Evolutionary conservation across 495 filamentous ascomycete genomes (phyloP), one percentile per base, ranked within the genome.

Genomic region (Daldinia loculata): DNA sequence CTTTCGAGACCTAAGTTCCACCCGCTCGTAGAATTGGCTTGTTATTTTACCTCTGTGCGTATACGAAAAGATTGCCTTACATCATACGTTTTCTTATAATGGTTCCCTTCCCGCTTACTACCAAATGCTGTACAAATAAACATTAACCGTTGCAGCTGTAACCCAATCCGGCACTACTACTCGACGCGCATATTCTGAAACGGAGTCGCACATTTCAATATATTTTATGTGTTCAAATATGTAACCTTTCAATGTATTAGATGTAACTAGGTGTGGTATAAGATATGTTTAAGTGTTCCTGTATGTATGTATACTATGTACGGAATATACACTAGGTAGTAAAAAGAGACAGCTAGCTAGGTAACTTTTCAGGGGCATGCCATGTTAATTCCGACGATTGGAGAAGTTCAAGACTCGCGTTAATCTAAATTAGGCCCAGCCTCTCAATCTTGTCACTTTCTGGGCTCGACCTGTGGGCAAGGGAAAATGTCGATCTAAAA

Each of bases 151-250:
- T 72, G 50, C 41, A 24, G 63, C 19, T 55, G 56, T 34, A 69
- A 68, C 56, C n/a, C 43, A 30, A 32, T 43, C 12, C 19, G 17
- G 39, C 65, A 30, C 29, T 43, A 61, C 57, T 52, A 61, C 52
- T 48, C 32, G 34, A 63, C 62, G 63, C 62, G 63, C 71, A 74
- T 66, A 74, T 59, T 63, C 67, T 66, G 71, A 74, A 74, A 74
- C 71, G 29, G 45, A 39, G 19, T 34, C 39, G 71, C 58, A 66
- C 67, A 66, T 51, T 64, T 27, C 56, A 34, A 63, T 53, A 43
- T 61, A 61, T 15, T 38, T 56, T 11, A 1, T 26, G 24, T 22
- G 9, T 36, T 32, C 7, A 15, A 17, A 52, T 61, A 64, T 66
- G 36, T 19, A 52, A 62, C 34, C 27, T 63, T 67, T 55, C 27